phyloP scores from a whole-genome alignment of 441 rosid genomes.

The Pelargonium citronellum region DNA sequence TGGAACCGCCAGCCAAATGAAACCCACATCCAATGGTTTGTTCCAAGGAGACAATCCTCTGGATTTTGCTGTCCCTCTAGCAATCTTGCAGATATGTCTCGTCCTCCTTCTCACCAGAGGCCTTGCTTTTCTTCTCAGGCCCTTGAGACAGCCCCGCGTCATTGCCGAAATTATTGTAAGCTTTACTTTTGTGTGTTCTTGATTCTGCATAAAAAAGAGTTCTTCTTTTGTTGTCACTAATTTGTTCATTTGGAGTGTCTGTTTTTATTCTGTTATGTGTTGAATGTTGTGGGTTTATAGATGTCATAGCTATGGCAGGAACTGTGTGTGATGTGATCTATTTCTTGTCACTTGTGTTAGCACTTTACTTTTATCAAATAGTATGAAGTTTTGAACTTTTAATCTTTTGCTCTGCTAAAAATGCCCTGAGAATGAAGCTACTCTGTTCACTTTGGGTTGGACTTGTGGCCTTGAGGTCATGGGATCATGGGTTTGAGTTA shows the following conservation, averaged over 20 bases:
- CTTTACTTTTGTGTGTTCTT: neutral
- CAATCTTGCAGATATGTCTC: constrained; percentile 48
- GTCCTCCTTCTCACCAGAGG: constrained; percentile 43
- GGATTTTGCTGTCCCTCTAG: constrained; percentile 53
- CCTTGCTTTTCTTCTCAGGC: constrained; percentile 49
- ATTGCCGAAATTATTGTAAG: constrained; percentile 58
- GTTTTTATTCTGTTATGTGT: too few relatives aligned
- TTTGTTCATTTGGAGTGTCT: too few relatives aligned
- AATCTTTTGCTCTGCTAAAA: neutral
- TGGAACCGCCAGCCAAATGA: constrained; percentile 23
- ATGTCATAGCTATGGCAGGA: too few relatives aligned
- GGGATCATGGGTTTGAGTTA: too few relatives aligned
- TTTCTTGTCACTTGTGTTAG: neutral
- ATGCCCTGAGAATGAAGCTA: too few relatives aligned
- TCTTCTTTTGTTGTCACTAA: neutral
- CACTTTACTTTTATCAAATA: neutral
- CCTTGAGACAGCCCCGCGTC: constrained; percentile 57
- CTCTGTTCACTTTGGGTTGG: too few relatives aligned
- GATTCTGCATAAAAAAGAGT: neutral
- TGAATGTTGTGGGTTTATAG: too few relatives aligned
- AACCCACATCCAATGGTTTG: constrained; percentile 55
- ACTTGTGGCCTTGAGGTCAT: too few relatives aligned
- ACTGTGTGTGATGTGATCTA: too few relatives aligned
- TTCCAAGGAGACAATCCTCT: constrained; percentile 56
- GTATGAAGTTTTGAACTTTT: neutral